A percentile compares a stretch with the other conserved stretches of the same genome.
These are phyloP conservation scores for Carex arenaria DNA, from an alignment of 202 grass and related monocot genomes.

Conservation along the genomic window DNA sequence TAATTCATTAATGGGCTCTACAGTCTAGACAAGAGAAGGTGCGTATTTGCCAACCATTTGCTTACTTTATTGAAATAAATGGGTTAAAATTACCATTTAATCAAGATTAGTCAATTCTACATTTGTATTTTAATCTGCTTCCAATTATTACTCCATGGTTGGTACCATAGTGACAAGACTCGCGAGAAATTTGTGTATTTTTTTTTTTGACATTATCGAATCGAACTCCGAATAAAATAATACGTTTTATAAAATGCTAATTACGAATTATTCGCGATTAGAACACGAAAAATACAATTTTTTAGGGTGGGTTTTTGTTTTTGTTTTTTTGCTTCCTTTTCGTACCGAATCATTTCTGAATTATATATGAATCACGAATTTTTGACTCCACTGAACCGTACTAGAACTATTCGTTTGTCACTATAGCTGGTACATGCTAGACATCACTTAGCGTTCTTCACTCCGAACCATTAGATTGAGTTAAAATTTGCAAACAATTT, in stretches of 20 bases:
- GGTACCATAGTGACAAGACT: background rate
- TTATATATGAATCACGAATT: too few relatives aligned
- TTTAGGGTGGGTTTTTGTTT: too few relatives aligned
- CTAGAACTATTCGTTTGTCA: too few relatives aligned
- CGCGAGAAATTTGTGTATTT: too few relatives aligned
- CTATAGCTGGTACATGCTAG: background rate
- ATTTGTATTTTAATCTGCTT: background rate
- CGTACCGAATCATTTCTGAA: too few relatives aligned
- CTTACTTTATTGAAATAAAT: background rate
- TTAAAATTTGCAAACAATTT: background rate
- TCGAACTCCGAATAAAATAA: too few relatives aligned
- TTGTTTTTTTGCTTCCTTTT: too few relatives aligned
- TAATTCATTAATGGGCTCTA: background rate
- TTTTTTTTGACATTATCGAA: too few relatives aligned
- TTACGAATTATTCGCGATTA: too few relatives aligned
- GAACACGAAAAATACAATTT: too few relatives aligned
- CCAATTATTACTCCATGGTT: background rate
- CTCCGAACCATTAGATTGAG: background rate
- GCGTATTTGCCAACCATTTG: background rate
- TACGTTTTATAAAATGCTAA: too few relatives aligned
- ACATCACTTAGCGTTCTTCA: background rate
- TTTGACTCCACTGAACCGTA: too few relatives aligned
- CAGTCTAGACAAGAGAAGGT: background rate
- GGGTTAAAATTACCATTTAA: background rate
- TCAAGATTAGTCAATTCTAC: background rate